Base-by-base conservation (phyloP, 2,329 filamentous ascomycete genomes). In the Cytospora schulzeri region DNA sequence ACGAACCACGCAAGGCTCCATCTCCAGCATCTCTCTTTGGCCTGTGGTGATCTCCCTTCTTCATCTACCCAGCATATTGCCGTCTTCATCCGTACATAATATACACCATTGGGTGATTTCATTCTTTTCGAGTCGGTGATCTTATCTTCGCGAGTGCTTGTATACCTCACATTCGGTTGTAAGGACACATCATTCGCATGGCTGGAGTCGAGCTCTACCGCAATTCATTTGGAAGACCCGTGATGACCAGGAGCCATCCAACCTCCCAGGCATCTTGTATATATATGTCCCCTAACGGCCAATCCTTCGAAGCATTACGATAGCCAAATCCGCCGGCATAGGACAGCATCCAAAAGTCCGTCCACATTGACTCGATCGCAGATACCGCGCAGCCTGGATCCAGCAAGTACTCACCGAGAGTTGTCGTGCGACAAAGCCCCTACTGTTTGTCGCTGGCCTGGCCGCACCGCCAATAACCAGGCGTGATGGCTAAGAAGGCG, bases 401-500 rank as follows among this genome's bases (percentile, higher is more conserved):
- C 22, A 19, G 9, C 45, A 48, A 11, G 24, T 2, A 22, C 45
- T 9, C n/a, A 24, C 45, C 45, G 22, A 48, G 45, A 12, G 8
- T 24, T 14, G n/a, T 14, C 19, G 45, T n/a, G 45, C 24, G 45
- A 48, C 45, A 48, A 8, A 14, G n/a, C n/a, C n/a, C 22, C 45
- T 48, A 4, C 11, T 24, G 19, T 3, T 26, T 54, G n/a, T 45
- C 33, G 57, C 38, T 66, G 67, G 64, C 68, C 69, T 70, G 68
- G 65, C 54, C 63, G 54, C 53, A 38, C 53, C 53, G 33, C 53
- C 28, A 50, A 48, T 58, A 66, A 64, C 65, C 41, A 66, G 64
- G 69, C 72, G 73, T 68, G 68, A 88, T 88, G 85, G 84, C 85
- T 78, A 86, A 84, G 74, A 88, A 87, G 79, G 82, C 83, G 72